Evolutionary conservation across 2,329 filamentous ascomycete genomes (phyloP).

Genomic region (Fusarium subglutinans): DNA sequence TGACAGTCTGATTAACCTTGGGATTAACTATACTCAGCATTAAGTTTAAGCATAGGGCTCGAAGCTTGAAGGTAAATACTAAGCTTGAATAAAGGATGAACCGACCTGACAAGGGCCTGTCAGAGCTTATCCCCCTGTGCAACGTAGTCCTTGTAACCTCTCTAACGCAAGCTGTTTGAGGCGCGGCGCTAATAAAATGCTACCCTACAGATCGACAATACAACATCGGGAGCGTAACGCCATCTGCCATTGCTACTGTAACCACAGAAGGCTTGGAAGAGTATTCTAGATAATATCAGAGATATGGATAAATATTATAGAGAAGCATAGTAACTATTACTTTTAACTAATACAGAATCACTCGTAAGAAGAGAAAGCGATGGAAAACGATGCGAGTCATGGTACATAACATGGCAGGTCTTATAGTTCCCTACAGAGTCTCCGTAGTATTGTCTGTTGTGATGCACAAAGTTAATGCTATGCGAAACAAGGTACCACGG

Average conservation of each 20-base stretch:
- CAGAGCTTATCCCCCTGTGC: conserved; percentile 2
- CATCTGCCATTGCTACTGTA: neutral
- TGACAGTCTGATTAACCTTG: neutral
- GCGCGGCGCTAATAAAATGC: neutral
- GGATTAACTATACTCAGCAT: neutral
- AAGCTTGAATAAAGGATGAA: conserved; percentile 7
- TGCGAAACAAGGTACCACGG: neutral
- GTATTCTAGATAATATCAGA: neutral
- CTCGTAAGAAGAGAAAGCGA: neutral
- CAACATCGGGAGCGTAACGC: neutral
- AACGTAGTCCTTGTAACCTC: neutral
- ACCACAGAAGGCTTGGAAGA: neutral
- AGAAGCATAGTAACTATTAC: neutral
- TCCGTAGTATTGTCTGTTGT: neutral
- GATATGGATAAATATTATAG: neutral
- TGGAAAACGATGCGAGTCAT: neutral
- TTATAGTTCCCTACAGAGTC: neutral
- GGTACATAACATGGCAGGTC: neutral
- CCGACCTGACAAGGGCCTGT: conserved; percentile 1
- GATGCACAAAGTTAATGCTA: neutral
- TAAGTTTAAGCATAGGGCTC: conserved; percentile 7
- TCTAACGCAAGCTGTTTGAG: conserved; percentile 20
- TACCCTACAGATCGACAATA: conserved; percentile 13
- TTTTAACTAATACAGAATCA: neutral
- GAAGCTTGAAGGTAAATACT: neutral